Evolutionary conservation across 345 rosid species (phyloP).

Genomic region (Syzygium aromaticum): DNA sequence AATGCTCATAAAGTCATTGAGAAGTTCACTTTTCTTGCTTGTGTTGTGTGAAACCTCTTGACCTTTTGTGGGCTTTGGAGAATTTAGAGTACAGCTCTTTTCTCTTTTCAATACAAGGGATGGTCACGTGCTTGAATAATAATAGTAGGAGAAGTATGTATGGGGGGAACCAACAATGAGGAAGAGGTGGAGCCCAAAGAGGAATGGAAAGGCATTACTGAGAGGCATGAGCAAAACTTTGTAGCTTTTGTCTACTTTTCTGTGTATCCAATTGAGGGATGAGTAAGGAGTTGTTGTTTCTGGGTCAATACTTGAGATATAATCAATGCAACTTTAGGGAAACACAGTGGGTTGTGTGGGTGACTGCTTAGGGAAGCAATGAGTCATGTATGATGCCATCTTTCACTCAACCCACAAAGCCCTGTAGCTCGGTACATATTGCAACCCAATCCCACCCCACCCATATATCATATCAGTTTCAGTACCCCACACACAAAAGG

Average conservation of each 20-base stretch:
- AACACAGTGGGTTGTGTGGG: conserved; percentile 12
- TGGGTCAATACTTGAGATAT: background rate
- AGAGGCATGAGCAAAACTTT: background rate
- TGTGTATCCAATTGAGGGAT: background rate
- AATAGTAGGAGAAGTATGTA: background rate
- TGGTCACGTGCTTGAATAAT: conserved; percentile 12
- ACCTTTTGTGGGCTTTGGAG: background rate
- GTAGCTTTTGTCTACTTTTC: background rate
- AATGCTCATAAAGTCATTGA: background rate
- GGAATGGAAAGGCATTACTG: conserved; percentile 9
- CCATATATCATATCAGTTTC: background rate
- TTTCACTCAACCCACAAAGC: conserved; percentile 10
- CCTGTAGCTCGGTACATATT: background rate
- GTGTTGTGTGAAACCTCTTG: conserved; percentile 5
- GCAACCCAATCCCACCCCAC: background rate
- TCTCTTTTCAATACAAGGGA: background rate
- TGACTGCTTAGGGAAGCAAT: conserved; percentile 70
- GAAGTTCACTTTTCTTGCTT: background rate
- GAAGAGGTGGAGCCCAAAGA: conserved; percentile 40
- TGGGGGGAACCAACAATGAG: conserved; percentile 1
- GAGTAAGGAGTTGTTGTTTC: background rate
- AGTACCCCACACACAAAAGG: background rate
- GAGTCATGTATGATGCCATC: conserved; percentile 73
- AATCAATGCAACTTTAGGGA: background rate
- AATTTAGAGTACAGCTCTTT: background rate